A percentile compares a stretch with the other conserved stretches of the same genome.
These are phyloP conservation scores for Aspergillus phoenicis DNA, from an alignment of 2,329 filamentous ascomycete species.

Conservation along the genomic window DNA sequence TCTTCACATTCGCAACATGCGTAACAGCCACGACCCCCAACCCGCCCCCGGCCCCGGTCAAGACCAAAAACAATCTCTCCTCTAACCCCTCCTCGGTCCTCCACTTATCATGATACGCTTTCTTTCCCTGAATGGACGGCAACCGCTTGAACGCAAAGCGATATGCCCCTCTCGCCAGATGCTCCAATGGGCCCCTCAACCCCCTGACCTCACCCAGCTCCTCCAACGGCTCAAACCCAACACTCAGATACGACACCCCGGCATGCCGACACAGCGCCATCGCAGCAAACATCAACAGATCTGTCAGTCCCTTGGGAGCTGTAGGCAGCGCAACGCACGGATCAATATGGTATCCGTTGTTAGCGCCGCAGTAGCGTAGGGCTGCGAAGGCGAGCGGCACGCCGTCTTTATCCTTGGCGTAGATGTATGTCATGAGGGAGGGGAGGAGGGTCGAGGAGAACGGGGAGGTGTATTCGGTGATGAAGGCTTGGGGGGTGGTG, in stretches of 20 bases:
- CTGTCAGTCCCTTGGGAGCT: constrained; percentile 42
- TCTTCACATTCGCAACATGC: constrained; percentile 45
- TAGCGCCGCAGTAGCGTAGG: constrained; percentile 40
- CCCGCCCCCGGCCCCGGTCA: constrained; percentile 35
- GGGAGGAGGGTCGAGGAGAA: constrained; percentile 35
- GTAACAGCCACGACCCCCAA: constrained; percentile 38
- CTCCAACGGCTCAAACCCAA: constrained; percentile 44
- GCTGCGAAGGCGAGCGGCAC: constrained; percentile 43
- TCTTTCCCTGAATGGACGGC: constrained; percentile 40
- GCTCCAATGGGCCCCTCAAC: constrained; percentile 30
- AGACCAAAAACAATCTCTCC: constrained; percentile 39
- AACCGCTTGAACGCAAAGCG: constrained; percentile 35
- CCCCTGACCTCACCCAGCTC: constrained; percentile 37
- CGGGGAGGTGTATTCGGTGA: constrained; percentile 43
- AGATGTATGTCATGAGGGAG: constrained; percentile 45
- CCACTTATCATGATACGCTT: constrained; percentile 45
- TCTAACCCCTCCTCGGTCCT: constrained; percentile 37
- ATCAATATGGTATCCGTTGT: constrained; percentile 46
- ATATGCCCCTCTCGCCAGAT: constrained; percentile 36
- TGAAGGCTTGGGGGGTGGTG: constrained; percentile 38
- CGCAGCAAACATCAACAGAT: constrained; percentile 41
- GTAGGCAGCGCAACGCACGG: constrained; percentile 41
- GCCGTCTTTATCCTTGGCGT: constrained; percentile 35
- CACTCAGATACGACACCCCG: constrained; percentile 38
- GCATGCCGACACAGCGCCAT: constrained; percentile 42